These are phyloP conservation scores for Metschnikowia matae DNA, from an alignment of 805 yeast species.

Conservation along the genomic window DNA sequence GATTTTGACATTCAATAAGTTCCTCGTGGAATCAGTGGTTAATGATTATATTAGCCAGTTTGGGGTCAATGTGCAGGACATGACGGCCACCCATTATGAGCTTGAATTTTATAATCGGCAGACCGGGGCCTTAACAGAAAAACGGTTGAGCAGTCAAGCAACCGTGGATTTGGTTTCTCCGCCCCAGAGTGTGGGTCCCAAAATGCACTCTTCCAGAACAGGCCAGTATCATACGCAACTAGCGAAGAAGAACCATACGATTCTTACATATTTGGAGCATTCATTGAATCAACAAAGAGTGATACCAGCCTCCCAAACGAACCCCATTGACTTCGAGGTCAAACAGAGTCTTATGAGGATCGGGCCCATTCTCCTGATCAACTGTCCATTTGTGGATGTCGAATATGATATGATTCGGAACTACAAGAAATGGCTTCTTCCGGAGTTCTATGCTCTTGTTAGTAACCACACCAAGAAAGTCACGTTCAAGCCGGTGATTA, in stretches of 20 bases:
- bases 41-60: slow-evolving; percentile 43
- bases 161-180: slow-evolving; percentile 44
- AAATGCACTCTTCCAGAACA: neutral
- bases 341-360: slow-evolving; percentile 47
- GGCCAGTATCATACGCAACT: slow-evolving; percentile 6
- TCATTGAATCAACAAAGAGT: slow-evolving; percentile 52
- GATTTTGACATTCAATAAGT: slow-evolving; percentile 54
- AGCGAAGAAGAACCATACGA: slow-evolving; percentile 27
- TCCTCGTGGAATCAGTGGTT: slow-evolving; percentile 50
- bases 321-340: slow-evolving; percentile 45
- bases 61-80: slow-evolving; percentile 20
- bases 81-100: slow-evolving; percentile 43
- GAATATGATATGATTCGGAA: slow-evolving; percentile 51
- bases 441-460: slow-evolving; percentile 46
- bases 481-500: slow-evolving; percentile 31
- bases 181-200: slow-evolving; percentile 19
- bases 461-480: slow-evolving; percentile 36
- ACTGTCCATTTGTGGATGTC: slow-evolving; percentile 50
- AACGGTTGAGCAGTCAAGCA: slow-evolving; percentile 31
- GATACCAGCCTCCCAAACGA: slow-evolving; percentile 41
- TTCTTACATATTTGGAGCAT: slow-evolving; percentile 58
- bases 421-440: slow-evolving; percentile 55
- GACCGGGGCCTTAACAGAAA: slow-evolving; percentile 37
- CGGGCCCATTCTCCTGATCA: slow-evolving; percentile 64
- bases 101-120: slow-evolving; percentile 35